Base-by-base conservation (phyloP, 2,329 filamentous ascomycete species). In the Nemania bipapillata region DNA sequence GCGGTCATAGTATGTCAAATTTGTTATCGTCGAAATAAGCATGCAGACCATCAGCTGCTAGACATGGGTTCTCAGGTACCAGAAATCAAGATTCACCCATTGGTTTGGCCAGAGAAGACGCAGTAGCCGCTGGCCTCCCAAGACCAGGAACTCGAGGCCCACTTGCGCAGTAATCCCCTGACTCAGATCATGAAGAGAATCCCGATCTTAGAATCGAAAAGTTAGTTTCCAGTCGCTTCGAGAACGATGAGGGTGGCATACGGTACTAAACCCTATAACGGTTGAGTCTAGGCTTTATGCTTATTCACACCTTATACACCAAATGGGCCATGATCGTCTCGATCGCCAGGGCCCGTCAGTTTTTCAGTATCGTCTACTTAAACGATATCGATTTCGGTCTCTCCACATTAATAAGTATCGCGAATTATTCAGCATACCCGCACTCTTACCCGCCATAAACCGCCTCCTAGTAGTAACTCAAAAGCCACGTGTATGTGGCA, bases 281-380 rank as follows among this genome's bases (percentile, higher is more conserved):
- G 11, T 40, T 12, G 17, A 52, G 17, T 24, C 8, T 45, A n/a
- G 40, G 6, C 15, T 15, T 11, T 11, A 26, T 53, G 9, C 49
- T 24, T 24, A 17, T 42, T 15, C 7, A 47, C 35, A 30, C 24
- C 8, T 45, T 24, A 6, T 17, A 49, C 8, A 15, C 37, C 4
- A 40, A 11, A 56, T 22, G 12, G 15, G 24, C 9, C 17, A 52
- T n/a, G 35, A 65, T 54, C 35, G 53, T 47, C 47, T 26, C 11
- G 54, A 65, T 65, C 54, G 45, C 47, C 62, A 56, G 24, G 32
- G 47, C 32, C 6, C 2, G 30, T 26, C 12, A 65, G n/a, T 6
- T 20, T 17, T 24, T 32, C 28, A 32, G 28, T 22, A 52, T 52
- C 53, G 17, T 57, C 22, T 11, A 20, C n/a, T 26, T 28, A 50